Evolutionary conservation across 176 grass and related monocot genomes (phyloP).

Genomic region (Puccinellia tenuiflora): DNA sequence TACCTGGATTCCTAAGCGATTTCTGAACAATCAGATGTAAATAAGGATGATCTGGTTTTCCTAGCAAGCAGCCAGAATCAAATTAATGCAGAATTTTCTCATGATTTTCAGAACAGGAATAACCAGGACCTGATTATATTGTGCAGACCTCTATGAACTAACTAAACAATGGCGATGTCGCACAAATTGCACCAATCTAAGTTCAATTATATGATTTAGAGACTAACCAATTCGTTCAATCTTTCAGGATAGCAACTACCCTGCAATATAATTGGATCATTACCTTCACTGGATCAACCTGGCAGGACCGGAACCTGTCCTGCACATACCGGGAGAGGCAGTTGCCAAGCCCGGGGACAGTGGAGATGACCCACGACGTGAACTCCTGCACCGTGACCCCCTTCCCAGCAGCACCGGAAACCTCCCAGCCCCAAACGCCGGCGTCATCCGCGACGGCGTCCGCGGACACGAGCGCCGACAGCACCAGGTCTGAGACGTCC

Average conservation of each 20-base stretch:
- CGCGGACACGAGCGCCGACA: slow-evolving; percentile 57
- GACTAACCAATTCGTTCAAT: background rate
- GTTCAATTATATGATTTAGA: background rate
- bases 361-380: slow-evolving; percentile 62
- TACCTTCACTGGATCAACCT: slow-evolving; percentile 49
- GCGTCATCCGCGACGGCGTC: slow-evolving; percentile 51
- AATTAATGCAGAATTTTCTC: background rate
- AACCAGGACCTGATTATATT: background rate
- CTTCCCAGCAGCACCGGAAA: slow-evolving; percentile 34
- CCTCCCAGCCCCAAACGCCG: slow-evolving; percentile 48
- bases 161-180: background rate
- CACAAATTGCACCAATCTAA: background rate
- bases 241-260: background rate
- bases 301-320: slow-evolving; percentile 38
- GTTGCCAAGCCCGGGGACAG: slow-evolving; percentile 40
- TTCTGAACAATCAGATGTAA: background rate
- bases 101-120: background rate
- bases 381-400: slow-evolving; percentile 62
- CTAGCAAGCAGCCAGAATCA: background rate
- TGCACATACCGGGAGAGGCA: slow-evolving; percentile 59
- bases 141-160: background rate
- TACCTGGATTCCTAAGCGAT: background rate
- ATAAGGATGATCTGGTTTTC: background rate
- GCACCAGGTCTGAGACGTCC: slow-evolving; percentile 52
- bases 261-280: slow-evolving; percentile 15